These are phyloP conservation scores for Vitis hybrid DNA, from an alignment of 177 flowering plant species.

Conservation along the genomic window DNA sequence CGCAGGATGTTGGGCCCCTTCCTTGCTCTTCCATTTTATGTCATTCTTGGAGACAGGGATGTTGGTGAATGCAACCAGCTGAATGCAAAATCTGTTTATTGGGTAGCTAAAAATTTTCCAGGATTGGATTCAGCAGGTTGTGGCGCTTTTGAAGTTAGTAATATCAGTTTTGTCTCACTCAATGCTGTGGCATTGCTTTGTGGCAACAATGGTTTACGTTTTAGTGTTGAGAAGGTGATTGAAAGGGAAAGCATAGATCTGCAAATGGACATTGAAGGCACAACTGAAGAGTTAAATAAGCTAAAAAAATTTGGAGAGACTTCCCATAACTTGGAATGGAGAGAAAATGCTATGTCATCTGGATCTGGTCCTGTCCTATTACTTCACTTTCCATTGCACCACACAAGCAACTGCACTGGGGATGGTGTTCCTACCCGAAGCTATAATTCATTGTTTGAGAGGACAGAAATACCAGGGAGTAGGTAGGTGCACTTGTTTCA, in stretches of 20 bases:
- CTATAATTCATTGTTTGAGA: not conserved
- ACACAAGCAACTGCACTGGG: slow-evolving; percentile 12
- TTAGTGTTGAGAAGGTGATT: slow-evolving; percentile 52
- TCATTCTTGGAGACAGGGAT: slow-evolving; percentile 69
- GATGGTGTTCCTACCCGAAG: slow-evolving; percentile 4
- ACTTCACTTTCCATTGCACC: slow-evolving; percentile 67
- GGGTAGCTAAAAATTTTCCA: slow-evolving; percentile 51
- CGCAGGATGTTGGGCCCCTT: slow-evolving; percentile 58
- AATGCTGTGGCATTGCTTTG: slow-evolving; percentile 73
- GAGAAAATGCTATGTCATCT: slow-evolving; percentile 44
- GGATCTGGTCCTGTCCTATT: slow-evolving; percentile 75
- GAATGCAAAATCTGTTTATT: slow-evolving; percentile 30
- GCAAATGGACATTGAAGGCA: slow-evolving; percentile 19
- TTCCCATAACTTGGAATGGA: slow-evolving; percentile 32
- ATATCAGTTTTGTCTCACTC: slow-evolving; percentile 64
- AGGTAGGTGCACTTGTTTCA: slow-evolving; percentile 14
- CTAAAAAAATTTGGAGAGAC: slow-evolving; percentile 7
- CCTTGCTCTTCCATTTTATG: slow-evolving; percentile 57
- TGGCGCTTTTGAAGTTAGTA: slow-evolving; percentile 58
- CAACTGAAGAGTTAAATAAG: slow-evolving; percentile 7
- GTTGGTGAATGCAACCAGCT: slow-evolving; percentile 54
- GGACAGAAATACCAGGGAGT: slow-evolving; percentile 9
- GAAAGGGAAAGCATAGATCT: slow-evolving; percentile 56
- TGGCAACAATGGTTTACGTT: slow-evolving; percentile 52
- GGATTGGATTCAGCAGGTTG: slow-evolving; percentile 68